Evolutionary conservation across 1,139 yeast genomes (phyloP), one percentile per base, ranked within the genome.

Genomic region (Groenewaldozyma sp.): DNA sequence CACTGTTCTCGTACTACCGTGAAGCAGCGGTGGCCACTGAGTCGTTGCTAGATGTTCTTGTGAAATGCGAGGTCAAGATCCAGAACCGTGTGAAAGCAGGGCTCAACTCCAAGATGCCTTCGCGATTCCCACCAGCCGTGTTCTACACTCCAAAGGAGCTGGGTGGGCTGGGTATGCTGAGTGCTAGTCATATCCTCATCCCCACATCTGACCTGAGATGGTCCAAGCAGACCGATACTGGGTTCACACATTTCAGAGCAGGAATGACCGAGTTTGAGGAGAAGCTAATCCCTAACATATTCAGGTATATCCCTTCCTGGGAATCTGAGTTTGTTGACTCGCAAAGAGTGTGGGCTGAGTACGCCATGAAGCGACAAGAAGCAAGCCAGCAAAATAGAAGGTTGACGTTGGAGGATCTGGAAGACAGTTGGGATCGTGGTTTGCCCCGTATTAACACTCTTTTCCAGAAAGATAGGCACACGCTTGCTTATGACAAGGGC

Each of bases 111-210:
- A 93, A 93, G 62, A 93, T 93, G 99, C 99, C 99, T 0, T 79
- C 95, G 0, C 71, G 99, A 40, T 93, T 93, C 63, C 99, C 99
- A 3, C 99, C 98, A 0, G 97, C 96, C 2, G 98, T 93, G 1
- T 93, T 93, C 52, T 93, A 93, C 57, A 86, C 98, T 0, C 98
- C 98, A 0, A 91, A 87, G 52, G 99, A 93, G 58, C 65, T 93
- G 7, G 98, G 99, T 38, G 99, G 99, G 28, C 65, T 93, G 35
- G 98, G 98, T 16, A 93, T 93, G 98, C 67, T 93, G 20, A 84
- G 95, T 68, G 97, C 97, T 0, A 84, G 95, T 13, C 98, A 93
- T 59, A 84, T 91, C 38, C 68, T 91, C 49, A 91, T 93, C 49
- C 98, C 98, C 0, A 83, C 94, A 0, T 81, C 95, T 3, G 98